Conservation (phyloP, 2,329 filamentous ascomycete species). For the Cercospora nicotianae region DNA sequence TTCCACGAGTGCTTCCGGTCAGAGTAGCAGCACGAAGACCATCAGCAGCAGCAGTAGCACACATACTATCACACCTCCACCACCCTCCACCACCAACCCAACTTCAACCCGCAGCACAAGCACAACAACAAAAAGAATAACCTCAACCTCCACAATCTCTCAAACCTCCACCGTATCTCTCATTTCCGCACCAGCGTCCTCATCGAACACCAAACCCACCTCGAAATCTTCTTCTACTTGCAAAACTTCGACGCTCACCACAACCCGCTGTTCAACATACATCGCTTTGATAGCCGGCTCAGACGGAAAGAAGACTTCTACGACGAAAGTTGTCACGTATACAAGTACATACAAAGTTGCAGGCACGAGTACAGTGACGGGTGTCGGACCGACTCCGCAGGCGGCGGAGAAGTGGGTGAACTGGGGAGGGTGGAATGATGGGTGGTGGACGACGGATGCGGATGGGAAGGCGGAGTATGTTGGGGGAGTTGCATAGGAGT, state of each 20-base stretch:
- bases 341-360: not conserved
- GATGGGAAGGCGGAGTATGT: constrained; percentile 8
- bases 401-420: not conserved
- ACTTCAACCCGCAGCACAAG: not conserved
- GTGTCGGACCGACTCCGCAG: not conserved
- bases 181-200: not conserved
- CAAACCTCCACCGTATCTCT: not conserved
- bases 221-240: not conserved
- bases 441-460: constrained; percentile 9
- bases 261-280: not conserved
- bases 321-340: not conserved
- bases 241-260: not conserved
- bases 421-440: constrained; percentile 9
- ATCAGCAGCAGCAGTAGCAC: not conserved
- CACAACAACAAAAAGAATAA: not conserved
- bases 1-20: not conserved
- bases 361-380: not conserved
- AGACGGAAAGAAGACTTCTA: not conserved
- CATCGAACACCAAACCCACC: not conserved
- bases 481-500: not conserved
- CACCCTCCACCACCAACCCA: not conserved
- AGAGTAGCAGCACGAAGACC: not conserved
- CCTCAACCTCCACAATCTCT: not conserved
- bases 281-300: not conserved
- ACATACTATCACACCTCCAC: not conserved